Evolutionary conservation across 768 basidiomycete species (phyloP).

Genomic region (Mycena vulgaris): DNA sequence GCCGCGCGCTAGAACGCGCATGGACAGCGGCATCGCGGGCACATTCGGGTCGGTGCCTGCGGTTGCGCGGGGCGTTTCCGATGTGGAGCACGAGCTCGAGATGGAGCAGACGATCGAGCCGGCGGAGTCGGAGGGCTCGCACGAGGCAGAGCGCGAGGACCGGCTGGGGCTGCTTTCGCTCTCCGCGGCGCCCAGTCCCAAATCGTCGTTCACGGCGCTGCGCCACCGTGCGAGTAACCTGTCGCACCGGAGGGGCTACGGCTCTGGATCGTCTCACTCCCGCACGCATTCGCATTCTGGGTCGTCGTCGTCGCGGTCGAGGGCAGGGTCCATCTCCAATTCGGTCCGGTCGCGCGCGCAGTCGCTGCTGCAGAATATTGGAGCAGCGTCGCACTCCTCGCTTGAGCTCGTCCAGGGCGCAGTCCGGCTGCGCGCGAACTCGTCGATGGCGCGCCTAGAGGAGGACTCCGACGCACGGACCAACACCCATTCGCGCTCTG

Average conservation of each 20-base stretch:
- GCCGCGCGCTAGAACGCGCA: constrained; percentile 23
- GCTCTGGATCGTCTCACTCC: constrained; percentile 45
- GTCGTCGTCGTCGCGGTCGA: constrained; percentile 61
- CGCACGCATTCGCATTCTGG: constrained; percentile 51
- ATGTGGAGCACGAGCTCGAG: constrained; percentile 24
- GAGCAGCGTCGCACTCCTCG: constrained; percentile 73
- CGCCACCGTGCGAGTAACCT: constrained; percentile 56
- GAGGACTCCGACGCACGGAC: constrained; percentile 56
- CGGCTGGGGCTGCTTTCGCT: constrained; percentile 67
- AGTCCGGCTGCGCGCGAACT: constrained; percentile 68
- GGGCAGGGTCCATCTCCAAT: constrained; percentile 59
- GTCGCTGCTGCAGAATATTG: constrained; percentile 76
- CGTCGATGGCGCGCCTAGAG: constrained; percentile 79
- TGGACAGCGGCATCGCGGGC: constrained; percentile 39
- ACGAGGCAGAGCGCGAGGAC: constrained; percentile 76
- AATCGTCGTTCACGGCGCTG: constrained; percentile 61
- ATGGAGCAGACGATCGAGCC: constrained; percentile 50
- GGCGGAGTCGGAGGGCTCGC: constrained; percentile 68
- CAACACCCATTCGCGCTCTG: constrained; percentile 63
- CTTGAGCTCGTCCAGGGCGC: constrained; percentile 62
- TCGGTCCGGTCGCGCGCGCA: constrained; percentile 75
- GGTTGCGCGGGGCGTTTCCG: constrained; percentile 23
- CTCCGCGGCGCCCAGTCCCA: constrained; percentile 62
- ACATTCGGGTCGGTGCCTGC: constrained; percentile 29
- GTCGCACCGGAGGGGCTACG: constrained; percentile 53